phyloP scores from a whole-genome alignment of 139 green algal species.

The Closterium sp. region DNA sequence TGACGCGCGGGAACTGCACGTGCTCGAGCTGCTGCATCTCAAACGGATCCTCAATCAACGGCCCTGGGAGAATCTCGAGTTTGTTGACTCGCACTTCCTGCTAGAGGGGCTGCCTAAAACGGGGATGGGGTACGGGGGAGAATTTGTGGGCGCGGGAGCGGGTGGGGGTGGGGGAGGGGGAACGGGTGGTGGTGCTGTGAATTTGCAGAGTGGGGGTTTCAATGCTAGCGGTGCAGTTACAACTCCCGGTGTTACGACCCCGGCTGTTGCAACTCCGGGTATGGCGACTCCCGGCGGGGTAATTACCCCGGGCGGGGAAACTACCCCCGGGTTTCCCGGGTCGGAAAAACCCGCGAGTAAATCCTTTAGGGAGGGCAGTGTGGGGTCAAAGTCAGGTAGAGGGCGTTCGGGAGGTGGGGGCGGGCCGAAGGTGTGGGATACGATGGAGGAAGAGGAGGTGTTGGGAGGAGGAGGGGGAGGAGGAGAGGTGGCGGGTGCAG shows the following conservation, averaged over 20 bases:
- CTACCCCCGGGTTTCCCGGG: neutral
- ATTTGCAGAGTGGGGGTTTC: neutral
- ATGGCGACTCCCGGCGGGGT: neutral
- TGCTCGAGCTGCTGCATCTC: neutral
- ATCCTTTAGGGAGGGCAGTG: neutral
- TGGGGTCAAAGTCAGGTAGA: neutral
- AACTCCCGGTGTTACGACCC: neutral
- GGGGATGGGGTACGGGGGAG: neutral
- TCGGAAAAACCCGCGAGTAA: neutral
- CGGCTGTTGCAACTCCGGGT: neutral
- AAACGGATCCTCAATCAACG: neutral
- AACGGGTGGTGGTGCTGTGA: neutral
- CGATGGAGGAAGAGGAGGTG: neutral
- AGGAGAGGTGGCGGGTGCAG: neutral
- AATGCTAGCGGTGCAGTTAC: neutral
- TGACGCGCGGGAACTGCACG: neutral
- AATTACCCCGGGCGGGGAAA: neutral
- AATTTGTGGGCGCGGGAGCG: neutral
- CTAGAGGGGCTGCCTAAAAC: neutral
- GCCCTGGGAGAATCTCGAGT: neutral
- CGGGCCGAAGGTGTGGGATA: neutral
- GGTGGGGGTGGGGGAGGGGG: too few species aligned
- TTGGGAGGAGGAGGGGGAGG: neutral
- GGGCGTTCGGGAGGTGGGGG: neutral
- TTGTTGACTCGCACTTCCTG: neutral